These are phyloP conservation scores for Termitomyces sp. DNA, from an alignment of 768 basidiomycete genomes.

Conservation along the genomic window DNA sequence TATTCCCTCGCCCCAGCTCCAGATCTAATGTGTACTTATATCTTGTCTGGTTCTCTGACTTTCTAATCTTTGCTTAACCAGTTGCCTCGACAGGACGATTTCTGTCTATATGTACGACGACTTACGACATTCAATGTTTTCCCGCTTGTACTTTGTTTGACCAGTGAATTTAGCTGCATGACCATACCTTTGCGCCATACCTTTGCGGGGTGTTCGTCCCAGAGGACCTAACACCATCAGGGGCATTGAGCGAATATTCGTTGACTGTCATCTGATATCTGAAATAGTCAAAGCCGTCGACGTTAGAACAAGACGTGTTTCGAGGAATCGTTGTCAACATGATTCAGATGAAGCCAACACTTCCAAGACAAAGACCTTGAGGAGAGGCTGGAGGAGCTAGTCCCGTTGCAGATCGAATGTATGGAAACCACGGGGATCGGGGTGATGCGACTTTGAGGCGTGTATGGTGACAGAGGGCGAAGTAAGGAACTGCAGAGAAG, in stretches of 20 bases:
- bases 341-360: no score
- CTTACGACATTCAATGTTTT: neutral
- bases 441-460: constrained; percentile 1
- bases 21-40: constrained; percentile 4
- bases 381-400: no score
- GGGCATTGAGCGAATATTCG: neutral
- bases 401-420: no score
- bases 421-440: constrained; percentile 12
- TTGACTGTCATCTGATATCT: neutral
- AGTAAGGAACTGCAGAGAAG: no score
- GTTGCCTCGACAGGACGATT: neutral
- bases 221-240: neutral
- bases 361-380: no score
- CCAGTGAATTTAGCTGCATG: neutral
- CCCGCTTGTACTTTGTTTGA: neutral
- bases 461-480: constrained; percentile 8
- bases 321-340: no score
- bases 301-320: no score
- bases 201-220: neutral
- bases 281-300: neutral
- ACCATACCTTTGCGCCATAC: neutral
- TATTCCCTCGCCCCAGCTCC: neutral
- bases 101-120: neutral
- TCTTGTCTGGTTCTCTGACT: neutral
- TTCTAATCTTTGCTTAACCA: neutral